Evolutionary conservation across 2,329 filamentous ascomycete genomes (phyloP).

Genomic region (Davidsoniella neocaledoniae): DNA sequence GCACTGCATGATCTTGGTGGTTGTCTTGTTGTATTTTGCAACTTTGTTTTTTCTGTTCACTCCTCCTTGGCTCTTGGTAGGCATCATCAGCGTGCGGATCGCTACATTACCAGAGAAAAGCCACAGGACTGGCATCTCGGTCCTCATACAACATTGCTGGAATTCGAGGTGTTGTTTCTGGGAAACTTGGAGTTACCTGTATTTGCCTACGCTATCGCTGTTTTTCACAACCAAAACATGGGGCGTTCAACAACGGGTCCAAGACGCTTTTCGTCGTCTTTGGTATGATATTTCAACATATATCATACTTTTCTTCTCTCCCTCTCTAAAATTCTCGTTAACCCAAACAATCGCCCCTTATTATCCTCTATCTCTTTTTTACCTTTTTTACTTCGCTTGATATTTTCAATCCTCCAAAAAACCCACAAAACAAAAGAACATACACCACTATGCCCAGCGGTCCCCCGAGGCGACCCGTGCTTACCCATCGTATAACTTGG

Average conservation of each 20-base stretch:
- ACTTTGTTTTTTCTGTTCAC: slow-evolving; percentile 4
- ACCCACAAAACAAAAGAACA: background rate
- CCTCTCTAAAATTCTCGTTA: slow-evolving; percentile 17
- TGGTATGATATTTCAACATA: slow-evolving; percentile 12
- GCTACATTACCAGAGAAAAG: slow-evolving; percentile 14
- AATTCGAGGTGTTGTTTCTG: slow-evolving; percentile 23
- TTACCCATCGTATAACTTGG: too few species aligned
- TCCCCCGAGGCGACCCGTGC: too few species aligned
- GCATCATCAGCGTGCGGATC: slow-evolving; percentile 11
- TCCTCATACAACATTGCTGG: slow-evolving; percentile 57
- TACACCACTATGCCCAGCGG: background rate
- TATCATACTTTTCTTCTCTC: slow-evolving; percentile 15
- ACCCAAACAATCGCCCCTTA: slow-evolving; percentile 11
- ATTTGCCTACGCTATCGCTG: slow-evolving; percentile 50
- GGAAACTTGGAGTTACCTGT: slow-evolving; percentile 44
- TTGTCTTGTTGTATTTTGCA: background rate
- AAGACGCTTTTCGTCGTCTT: slow-evolving; percentile 44
- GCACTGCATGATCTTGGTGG: too few species aligned
- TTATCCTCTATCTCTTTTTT: slow-evolving; percentile 15
- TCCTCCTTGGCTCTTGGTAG: slow-evolving; percentile 13
- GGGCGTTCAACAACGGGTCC: slow-evolving; percentile 62
- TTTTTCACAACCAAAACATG: slow-evolving; percentile 79
- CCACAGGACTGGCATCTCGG: slow-evolving; percentile 16
- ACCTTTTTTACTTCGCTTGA: slow-evolving; percentile 13
- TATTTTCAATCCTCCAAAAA: background rate